Evolutionary conservation across 2,329 filamentous ascomycete genomes (phyloP).

Genomic region (Hypoxylon sp.): DNA sequence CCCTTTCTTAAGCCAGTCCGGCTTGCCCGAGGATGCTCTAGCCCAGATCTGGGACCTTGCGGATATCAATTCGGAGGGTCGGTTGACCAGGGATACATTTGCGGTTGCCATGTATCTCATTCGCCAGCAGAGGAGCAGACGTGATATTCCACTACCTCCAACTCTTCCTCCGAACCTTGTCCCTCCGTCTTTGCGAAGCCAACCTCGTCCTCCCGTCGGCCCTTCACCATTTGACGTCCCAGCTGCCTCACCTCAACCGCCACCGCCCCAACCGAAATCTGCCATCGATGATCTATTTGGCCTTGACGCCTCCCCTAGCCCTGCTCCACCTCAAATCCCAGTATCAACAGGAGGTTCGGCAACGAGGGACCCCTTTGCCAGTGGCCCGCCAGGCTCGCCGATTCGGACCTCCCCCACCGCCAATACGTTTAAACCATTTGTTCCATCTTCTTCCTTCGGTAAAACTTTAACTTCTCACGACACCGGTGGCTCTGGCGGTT

Average conservation of each 20-base stretch:
- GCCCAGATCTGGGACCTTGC: conserved; percentile 98
- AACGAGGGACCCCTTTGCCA: conserved; percentile 74
- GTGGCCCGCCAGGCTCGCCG: conserved; percentile 69
- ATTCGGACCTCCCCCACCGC: conserved; percentile 64
- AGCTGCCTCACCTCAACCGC: conserved; percentile 53
- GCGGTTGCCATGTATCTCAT: conserved; percentile 98
- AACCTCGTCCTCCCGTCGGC: conserved; percentile 65
- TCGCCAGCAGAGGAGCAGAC: conserved; percentile 84
- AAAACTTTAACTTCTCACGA: conserved; percentile 82
- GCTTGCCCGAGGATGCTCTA: conserved; percentile 87
- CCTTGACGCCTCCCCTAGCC: conserved; percentile 76
- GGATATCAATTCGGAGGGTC: conserved; percentile 91
- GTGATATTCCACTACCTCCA: conserved; percentile 77
- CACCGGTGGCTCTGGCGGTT: conserved; percentile 74
- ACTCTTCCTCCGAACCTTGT: conserved; percentile 85
- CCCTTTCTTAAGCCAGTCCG: conserved; percentile 92
- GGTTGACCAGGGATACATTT: conserved; percentile 89
- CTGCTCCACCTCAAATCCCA: conserved; percentile 71
- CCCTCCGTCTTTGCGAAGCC: conserved; percentile 85
- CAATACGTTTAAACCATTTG: conserved; percentile 86
- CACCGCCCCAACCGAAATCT: conserved; percentile 73
- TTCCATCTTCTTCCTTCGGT: conserved; percentile 93
- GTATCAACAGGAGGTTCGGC: conserved; percentile 82
- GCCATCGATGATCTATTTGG: conserved; percentile 95
- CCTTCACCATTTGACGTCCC: conserved; percentile 67